Evolutionary conservation across 306 rosid genomes (phyloP), one percentile per base, ranked within the genome.

Genomic region (Citrullus mucosospermus): DNA sequence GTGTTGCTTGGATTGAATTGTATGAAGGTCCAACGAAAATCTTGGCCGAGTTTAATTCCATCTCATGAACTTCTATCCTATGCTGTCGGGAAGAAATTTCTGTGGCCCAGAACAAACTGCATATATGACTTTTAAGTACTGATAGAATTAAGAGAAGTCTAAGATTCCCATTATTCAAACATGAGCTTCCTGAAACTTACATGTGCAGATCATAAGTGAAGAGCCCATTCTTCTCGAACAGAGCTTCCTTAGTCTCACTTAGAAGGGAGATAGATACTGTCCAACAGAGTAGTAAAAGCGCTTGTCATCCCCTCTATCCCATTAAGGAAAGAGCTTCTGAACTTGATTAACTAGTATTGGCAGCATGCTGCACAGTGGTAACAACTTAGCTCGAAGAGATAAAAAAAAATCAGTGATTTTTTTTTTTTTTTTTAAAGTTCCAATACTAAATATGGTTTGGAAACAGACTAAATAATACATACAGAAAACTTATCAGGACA

Each of bases 401-500:
- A 2, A 3, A 48, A 56, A 56, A 25, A 25, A 25, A 25, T 25
- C 28, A 25, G 28, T 25, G 20, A 25, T 25, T 25, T 25, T 25
- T 25, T 25, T 25, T 0, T 25, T 25, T 25, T 25, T 25, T 25
- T 25, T 25, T 0, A 25, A 25, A 25, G 28, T 32, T 50, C 20
- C 62, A 53, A 28, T 17, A 73, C 78, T 73, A 51, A 73, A 73
- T 73, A 73, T 73, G 14, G 32, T 15, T 43, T 15, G 56, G 34
- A 46, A 59, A 77, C 41, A 58, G 44, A 77, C 80, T 39, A 60
- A 77, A 77, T 41, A 43, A 77, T 58, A 77, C 80, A 61, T 62
- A 56, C 67, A 39, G 80, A 58, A 62, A 44, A 25, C 38, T 59
- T 62, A 43, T 43, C 80, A 60, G 18, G 72, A 0, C 63, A 77